Evolutionary conservation across 169 alveolate species (phyloP), one percentile per base, ranked within the genome.

Genomic region (Plasmodium malariae): DNA sequence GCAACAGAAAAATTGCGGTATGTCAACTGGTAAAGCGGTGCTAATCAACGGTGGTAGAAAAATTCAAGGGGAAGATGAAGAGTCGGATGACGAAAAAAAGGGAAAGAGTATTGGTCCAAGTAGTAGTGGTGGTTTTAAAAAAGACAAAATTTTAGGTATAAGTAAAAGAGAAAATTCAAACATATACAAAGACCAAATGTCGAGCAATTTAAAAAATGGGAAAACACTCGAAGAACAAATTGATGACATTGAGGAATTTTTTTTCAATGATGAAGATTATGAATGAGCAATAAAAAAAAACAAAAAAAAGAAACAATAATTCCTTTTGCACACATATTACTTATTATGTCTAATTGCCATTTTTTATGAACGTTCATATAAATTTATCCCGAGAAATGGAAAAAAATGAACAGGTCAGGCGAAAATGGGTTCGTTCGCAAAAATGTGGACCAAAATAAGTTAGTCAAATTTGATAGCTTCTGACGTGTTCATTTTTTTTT

Each of bases 41-140:
- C 72, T 80, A 32, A 30, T 40, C n/a, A 80, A 80, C 11, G 67
- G 57, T 40, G 90, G 90, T 28, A 45, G 85, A n/a, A 80, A 43
- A 30, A 80, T 80, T 51, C 85, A 59, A 21, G 90, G 90, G 6
- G 83, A 80, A 57, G 90, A 80, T 3, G 90, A 80, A 37, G 90
- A 80, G 36, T 80, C 90, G 0, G 90, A 80, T 9, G 73, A 80
- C 9, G 76, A 78, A 36, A 65, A 43, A 57, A 62, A 62, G 24
- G 74, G n/a, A 5, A 12, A 11, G 21, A n/a, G 43, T n/a, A 12
- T 7, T 11, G 28, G 1, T 17, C 36, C 43, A 32, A 30, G 14
- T 30, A 12, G 32, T 62, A 36, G 14, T n/a, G 0, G 1, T 3
- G 1, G 0, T n/a, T n/a, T n/a, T 26, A 60, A 60, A 7, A 12